Evolutionary conservation across 257 asterid genomes (phyloP), one percentile per base, ranked within the genome.

Genomic region (Rehmannia glutinosa): DNA sequence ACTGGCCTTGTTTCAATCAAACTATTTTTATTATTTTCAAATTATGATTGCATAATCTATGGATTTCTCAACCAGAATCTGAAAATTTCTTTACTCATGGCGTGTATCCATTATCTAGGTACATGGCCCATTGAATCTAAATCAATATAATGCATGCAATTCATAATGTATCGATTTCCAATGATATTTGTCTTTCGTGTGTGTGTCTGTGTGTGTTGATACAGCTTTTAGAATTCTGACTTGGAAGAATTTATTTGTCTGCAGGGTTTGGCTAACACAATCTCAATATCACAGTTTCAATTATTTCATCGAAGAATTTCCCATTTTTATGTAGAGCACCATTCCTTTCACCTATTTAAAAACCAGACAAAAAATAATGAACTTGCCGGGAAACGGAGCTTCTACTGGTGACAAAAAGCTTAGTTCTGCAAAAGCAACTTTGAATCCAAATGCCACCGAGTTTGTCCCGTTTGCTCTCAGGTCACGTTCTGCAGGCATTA

Each of bases 371-470:
- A 73, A 65, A 77, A 62, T 66, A 73, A 90, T 87, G 98, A 84
- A 73, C 88, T 77, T 87, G 60, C 70, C 78, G 2, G 92, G 82
- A 71, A 87, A 77, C 57, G 88, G 82, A 73, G 75, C 84, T 68
- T 72, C 85, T 66, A 24, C 71, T n/a, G n/a, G n/a, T n/a, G n/a
- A n/a, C n/a, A n/a, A n/a, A n/a, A n/a, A n/a, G n/a, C n/a, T n/a
- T n/a, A n/a, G n/a, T 45, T 68, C 81, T 58, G 70, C 78, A 39
- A 89, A 90, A 75, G 59, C 83, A 63, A 36, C 80, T 68, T 75
- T 92, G 86, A 92, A 92, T 65, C 97, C 98, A 17, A 86, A 92
- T 77, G 98, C 98, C 13, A 90, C 94, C 13, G 97, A 90, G 70
- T 92, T 92, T 74, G 77, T 90, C 51, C 98, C 98, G 10, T 84